Conservation (phyloP, 371 early-diverging fungal genomes). For the Haplosporangium sp. region DNA sequence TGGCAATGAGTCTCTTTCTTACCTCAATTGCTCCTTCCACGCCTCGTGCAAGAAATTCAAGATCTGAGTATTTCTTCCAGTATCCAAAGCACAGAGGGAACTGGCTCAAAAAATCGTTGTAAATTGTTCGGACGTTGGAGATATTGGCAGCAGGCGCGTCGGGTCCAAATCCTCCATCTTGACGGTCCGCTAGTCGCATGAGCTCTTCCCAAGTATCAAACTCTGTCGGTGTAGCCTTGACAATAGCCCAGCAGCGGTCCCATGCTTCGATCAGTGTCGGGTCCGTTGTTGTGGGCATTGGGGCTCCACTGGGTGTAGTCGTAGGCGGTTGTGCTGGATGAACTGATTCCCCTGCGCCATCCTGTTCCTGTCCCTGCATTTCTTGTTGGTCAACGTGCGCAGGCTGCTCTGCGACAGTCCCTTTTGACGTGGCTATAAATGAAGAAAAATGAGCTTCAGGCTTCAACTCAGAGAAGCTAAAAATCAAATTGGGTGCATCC, state of each 20-base stretch:
- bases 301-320: slow-evolving; percentile 47
- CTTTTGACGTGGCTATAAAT: no score
- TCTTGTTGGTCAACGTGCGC: no score
- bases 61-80: slow-evolving; percentile 82
- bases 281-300: slow-evolving; percentile 47
- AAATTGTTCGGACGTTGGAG: slow-evolving; percentile 62
- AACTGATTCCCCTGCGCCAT: slow-evolving; percentile 1
- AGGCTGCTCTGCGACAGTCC: no score
- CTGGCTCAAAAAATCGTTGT: slow-evolving; percentile 70
- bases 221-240: slow-evolving; percentile 66
- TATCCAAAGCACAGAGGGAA: slow-evolving; percentile 82
- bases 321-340: slow-evolving; percentile 24
- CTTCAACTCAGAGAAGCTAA: no score
- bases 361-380: slow-evolving; percentile 10
- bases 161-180: slow-evolving; percentile 61
- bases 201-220: slow-evolving; percentile 72
- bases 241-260: slow-evolving; percentile 63
- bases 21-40: slow-evolving; percentile 69
- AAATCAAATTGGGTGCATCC: no score
- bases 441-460: no score
- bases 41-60: slow-evolving; percentile 63
- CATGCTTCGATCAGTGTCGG: slow-evolving; percentile 55
- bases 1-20: no score
- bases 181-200: slow-evolving; percentile 62
- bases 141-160: slow-evolving; percentile 54